These are phyloP conservation scores for Aspergillus haitiensis DNA, from an alignment of 495 filamentous ascomycete species.

Conservation along the genomic window DNA sequence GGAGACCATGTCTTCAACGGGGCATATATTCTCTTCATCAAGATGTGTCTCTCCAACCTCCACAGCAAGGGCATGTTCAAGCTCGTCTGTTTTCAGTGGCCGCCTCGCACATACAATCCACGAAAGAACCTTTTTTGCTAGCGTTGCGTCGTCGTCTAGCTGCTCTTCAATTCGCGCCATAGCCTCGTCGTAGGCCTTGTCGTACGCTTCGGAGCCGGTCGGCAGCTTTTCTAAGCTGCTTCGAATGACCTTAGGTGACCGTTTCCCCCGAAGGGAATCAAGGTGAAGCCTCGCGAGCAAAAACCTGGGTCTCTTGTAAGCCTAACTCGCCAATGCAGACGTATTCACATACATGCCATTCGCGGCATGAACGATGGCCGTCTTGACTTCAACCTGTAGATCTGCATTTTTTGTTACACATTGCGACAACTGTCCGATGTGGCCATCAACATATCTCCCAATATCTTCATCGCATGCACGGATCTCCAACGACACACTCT, in stretches of 20 bases:
- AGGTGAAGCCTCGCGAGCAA: conserved; percentile 54
- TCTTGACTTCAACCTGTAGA: conserved; percentile 34
- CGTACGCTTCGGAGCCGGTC: conserved; percentile 18
- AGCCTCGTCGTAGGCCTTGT: conserved; percentile 27
- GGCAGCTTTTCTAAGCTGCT: conserved; percentile 36
- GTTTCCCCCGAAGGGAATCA: conserved; percentile 42
- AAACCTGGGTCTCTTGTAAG: conserved; percentile 40
- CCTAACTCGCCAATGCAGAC: neutral
- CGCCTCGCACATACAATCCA: conserved; percentile 40
- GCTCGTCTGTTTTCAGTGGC: conserved; percentile 41
- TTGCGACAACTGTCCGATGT: conserved; percentile 22
- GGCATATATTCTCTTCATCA: neutral
- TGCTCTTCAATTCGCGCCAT: conserved; percentile 30
- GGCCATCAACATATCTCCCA: conserved; percentile 27
- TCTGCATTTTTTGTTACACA: conserved; percentile 21
- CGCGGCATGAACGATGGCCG: conserved; percentile 27
- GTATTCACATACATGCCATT: conserved; percentile 43
- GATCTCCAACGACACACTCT: conserved; percentile 26
- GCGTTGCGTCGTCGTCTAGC: conserved; percentile 30
- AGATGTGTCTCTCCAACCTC: conserved; percentile 18
- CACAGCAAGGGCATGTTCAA: conserved; percentile 51
- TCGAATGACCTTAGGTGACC: conserved; percentile 32
- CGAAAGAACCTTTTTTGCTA: conserved; percentile 31
- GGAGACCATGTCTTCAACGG: too few relatives aligned
- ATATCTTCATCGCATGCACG: conserved; percentile 32